Evolutionary conservation across 257 asterid genomes (phyloP), one percentile per base, ranked within the genome.

Genomic region (Apocynum venetum): DNA sequence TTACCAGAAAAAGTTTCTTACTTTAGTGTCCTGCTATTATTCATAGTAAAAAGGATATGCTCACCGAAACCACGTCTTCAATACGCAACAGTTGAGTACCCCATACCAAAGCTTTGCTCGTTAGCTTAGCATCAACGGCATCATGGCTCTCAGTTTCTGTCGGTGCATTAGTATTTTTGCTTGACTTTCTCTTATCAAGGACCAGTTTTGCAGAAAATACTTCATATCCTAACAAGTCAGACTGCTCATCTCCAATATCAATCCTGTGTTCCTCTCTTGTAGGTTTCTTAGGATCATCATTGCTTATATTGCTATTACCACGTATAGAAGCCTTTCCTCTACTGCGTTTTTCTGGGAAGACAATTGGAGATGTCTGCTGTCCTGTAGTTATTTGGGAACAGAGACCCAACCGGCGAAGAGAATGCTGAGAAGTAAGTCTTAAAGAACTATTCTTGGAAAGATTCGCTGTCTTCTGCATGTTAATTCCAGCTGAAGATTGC

Each of bases 61-160:
- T 86, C 87, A 96, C 99, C 87, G 98, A 91, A 76, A 96, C 76
- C 80, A 96, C 88, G 79, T 96, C 99, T 77, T 87, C 92, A 38
- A 93, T 90, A 76, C 40, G 86, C 83, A 96, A 77, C 83, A 93
- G 83, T 65, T 84, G 81, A 71, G 93, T 88, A 80, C 91, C 93
- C 97, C 98, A 96, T 80, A 96, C 75, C 85, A 96, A 77, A 35
- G 99, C 97, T 83, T 90, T 93, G 94, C 94, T 93, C 4, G 98
- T 90, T 75, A 96, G 89, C 88, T 90, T 96, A 77, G 95, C 93
- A 85, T 96, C 96, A 73, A 93, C 87, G 73, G 89, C 82, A 79
- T 87, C 89, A 81, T 79, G 81, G 77, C 82, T 82, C 55, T 84
- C 72, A 78, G 80, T 86, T 71, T 87, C 98, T 70, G 84, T 51